Conservation (phyloP, 1,284 basidiomycete species). For the Somion occarium region DNA sequence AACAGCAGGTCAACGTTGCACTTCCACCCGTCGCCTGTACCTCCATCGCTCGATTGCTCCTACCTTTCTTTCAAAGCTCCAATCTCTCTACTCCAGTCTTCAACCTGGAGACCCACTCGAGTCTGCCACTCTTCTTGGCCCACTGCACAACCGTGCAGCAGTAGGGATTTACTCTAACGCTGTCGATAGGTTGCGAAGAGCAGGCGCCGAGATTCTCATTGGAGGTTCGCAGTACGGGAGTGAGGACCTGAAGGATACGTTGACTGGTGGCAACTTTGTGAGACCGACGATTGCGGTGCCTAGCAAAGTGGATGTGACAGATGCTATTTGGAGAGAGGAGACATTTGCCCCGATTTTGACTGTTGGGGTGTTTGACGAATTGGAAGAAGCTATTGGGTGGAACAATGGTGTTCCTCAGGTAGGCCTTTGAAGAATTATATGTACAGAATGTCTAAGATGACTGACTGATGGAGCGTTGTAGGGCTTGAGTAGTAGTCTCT, state of each 20-base stretch:
- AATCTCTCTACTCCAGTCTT: slow-evolving; percentile 66
- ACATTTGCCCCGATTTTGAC: slow-evolving; percentile 87
- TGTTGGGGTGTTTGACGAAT: slow-evolving; percentile 83
- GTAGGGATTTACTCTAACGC: slow-evolving; percentile 65
- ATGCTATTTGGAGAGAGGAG: slow-evolving; percentile 74
- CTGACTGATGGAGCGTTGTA: no score
- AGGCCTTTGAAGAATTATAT: no score
- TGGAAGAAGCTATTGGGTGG: slow-evolving; percentile 88
- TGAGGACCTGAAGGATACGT: slow-evolving; percentile 33
- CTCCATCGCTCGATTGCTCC: slow-evolving; percentile 79
- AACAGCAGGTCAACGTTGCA: slow-evolving; percentile 93
- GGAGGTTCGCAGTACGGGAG: slow-evolving; percentile 54
- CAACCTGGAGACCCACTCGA: slow-evolving; percentile 81
- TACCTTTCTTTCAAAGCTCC: slow-evolving; percentile 71
- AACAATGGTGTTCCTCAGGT: slow-evolving; percentile 89
- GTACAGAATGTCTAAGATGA: neutral
- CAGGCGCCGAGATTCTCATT: slow-evolving; percentile 72
- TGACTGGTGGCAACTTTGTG: slow-evolving; percentile 79
- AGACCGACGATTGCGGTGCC: slow-evolving; percentile 82
- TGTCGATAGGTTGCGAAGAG: slow-evolving; percentile 56
- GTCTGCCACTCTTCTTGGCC: slow-evolving; percentile 74
- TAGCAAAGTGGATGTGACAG: slow-evolving; percentile 43
- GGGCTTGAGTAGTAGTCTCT: slow-evolving; percentile 87
- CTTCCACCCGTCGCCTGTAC: slow-evolving; percentile 86
- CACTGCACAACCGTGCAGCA: slow-evolving; percentile 71